Evolutionary conservation across 345 rosid species (phyloP), one percentile per base, ranked within the genome.

Genomic region (Arabidopsis arenosa): DNA sequence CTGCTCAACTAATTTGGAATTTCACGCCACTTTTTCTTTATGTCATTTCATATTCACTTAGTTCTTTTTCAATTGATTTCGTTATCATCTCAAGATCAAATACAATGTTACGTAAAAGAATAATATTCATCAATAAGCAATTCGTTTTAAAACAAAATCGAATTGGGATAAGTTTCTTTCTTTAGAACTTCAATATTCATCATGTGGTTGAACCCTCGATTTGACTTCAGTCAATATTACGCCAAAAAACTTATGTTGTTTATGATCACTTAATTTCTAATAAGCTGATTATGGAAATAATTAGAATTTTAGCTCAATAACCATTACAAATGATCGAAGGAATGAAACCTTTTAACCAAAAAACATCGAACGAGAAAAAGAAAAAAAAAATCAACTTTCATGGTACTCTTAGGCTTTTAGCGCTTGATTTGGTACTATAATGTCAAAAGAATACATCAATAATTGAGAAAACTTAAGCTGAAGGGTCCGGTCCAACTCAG

Each of bases 401-500:
- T 64, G 37, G 30, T 77, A 55, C 60, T 45, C 66, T 35, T 39
- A 48, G 6, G 54, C 54, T 9, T 2, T 18, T 40, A 40, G 43
- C 64, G 63, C 37, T 66, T 66, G 63, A 39, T 48, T 49, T 32
- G 73, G 74, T 51, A 78, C 43, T 45, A 58, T 72, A 51, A 44
- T 44, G 66, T 73, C 58, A 66, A 78, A 78, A 78, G 78, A 78
- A 78, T 78, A 73, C 81, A 73, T n/a, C 69, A 72, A 51, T 66
- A 72, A 56, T 65, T 57, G 51, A 72, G 65, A 66, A 51, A 33
- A 33, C 41, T 35, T 14, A 72, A 72, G 30, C 60, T 76, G 48
- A 45, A 1, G 32, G 64, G 58, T 76, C 48, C 18, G 21, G 62
- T 39, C 61, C 52, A 49, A 60, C 68, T 40, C 74, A 59, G 45